Evolutionary conservation across 129 eudicot genomes (phyloP).

Genomic region (Escallonia rubra): DNA sequence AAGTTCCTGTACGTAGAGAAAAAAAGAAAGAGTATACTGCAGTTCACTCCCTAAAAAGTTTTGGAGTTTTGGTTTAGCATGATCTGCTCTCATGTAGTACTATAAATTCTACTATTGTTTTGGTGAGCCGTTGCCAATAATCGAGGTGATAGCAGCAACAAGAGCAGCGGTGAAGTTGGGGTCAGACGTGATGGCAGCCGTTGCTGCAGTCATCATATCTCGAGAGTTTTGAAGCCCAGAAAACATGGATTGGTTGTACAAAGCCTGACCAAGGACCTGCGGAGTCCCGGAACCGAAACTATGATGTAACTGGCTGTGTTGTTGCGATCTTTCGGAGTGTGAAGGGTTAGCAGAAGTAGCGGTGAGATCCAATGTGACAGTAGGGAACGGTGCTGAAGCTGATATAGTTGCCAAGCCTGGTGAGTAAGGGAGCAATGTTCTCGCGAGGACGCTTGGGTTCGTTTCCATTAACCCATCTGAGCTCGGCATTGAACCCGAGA

Average conservation of each 20-base stretch:
- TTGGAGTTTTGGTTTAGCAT: background rate
- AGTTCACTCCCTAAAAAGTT: too few relatives aligned
- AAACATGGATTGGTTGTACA: conserved; percentile 7
- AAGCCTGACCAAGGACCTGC: conserved; percentile 8
- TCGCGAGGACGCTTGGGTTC: conserved; percentile 6
- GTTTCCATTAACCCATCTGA: conserved; percentile 22
- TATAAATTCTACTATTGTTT: background rate
- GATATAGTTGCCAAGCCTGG: conserved; percentile 49
- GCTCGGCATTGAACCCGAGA: conserved; percentile 44
- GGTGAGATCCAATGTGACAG: conserved; percentile 62
- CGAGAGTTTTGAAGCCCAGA: conserved; percentile 12
- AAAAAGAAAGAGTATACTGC: too few relatives aligned
- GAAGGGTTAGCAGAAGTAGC: conserved; percentile 10
- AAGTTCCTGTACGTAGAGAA: too few relatives aligned
- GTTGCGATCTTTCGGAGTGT: conserved; percentile 13
- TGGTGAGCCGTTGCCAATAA: conserved; percentile 24
- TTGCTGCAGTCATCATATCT: conserved; percentile 39
- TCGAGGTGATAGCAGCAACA: conserved; percentile 43
- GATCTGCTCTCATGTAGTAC: background rate
- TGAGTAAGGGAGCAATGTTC: conserved; percentile 26
- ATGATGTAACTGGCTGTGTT: conserved; percentile 26
- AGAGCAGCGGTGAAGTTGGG: conserved; percentile 54
- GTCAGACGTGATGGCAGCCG: conserved; percentile 43
- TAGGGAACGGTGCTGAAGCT: conserved; percentile 55
- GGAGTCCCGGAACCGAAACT: conserved; percentile 4